A percentile compares a stretch with the other conserved stretches of the same genome.
These are phyloP conservation scores for Aspergillus ostianus DNA, from an alignment of 495 filamentous ascomycete species.

Conservation along the genomic window DNA sequence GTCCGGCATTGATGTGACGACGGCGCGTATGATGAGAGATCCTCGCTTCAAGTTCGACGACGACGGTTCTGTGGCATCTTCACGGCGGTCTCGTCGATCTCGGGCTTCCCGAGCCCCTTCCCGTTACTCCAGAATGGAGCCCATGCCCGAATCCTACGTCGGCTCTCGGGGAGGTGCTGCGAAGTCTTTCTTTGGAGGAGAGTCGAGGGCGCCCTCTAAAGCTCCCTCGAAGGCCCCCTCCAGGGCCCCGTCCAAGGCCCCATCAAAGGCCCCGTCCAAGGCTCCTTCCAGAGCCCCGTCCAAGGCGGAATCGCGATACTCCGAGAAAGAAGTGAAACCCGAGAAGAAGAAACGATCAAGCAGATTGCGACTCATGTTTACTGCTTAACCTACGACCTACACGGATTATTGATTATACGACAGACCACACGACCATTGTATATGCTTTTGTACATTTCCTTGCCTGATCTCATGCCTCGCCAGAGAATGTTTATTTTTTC, in stretches of 20 bases:
- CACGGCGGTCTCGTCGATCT: slow-evolving; percentile 41
- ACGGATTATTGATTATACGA: slow-evolving; percentile 5
- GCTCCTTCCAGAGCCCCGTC: slow-evolving; percentile 22
- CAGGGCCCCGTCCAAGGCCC: slow-evolving; percentile 20
- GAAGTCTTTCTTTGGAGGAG: slow-evolving; percentile 4
- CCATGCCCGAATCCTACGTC: background rate
- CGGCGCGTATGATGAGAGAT: slow-evolving; percentile 32
- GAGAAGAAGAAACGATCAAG: slow-evolving; percentile 45
- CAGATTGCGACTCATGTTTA: slow-evolving; percentile 46
- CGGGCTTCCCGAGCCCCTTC: slow-evolving; percentile 13
- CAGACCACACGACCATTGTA: slow-evolving; percentile 6
- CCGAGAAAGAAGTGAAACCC: slow-evolving; percentile 35
- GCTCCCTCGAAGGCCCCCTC: slow-evolving; percentile 2
- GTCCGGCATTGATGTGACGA: slow-evolving; percentile 48
- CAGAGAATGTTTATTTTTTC: background rate
- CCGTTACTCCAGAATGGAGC: background rate
- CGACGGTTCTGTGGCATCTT: slow-evolving; percentile 32
- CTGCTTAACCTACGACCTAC: slow-evolving; percentile 22
- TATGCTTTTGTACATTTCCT: slow-evolving; percentile 9
- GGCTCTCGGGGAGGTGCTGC: background rate
- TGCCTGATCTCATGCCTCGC: background rate
- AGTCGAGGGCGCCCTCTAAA: slow-evolving; percentile 4
- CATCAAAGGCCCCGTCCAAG: slow-evolving; percentile 17
- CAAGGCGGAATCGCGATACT: slow-evolving; percentile 24
- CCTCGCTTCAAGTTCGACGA: slow-evolving; percentile 43